A percentile compares a stretch with the other conserved stretches of the same genome.
phyloP scores from a whole-genome alignment of 192 early-diverging fungal genomes.

The Coemansia reversa region DNA sequence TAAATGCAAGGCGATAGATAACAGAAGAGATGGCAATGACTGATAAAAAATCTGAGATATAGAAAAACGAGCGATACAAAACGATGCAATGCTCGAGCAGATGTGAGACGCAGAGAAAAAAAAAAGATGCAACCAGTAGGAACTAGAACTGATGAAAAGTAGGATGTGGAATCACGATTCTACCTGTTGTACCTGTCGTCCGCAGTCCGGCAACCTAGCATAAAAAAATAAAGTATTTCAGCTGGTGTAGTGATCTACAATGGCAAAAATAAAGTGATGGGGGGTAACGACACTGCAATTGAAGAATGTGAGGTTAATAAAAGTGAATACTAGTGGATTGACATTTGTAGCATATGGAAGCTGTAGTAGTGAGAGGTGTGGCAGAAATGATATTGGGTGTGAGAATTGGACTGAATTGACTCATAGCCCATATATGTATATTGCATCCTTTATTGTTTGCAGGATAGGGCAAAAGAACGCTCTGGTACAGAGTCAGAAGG shows the following conservation, averaged over 20 bases:
- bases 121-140: not conserved
- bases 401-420: not conserved
- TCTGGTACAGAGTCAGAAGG: constrained; percentile 10
- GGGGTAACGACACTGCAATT: constrained; percentile 2
- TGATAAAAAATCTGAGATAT: not conserved
- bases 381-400: constrained; percentile 1
- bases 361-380: not conserved
- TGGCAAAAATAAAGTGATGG: not conserved
- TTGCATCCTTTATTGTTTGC: not conserved
- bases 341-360: constrained; percentile 11
- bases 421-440: not conserved
- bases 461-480: constrained; percentile 8
- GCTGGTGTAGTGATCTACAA: not conserved
- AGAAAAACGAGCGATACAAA: not conserved
- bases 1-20: not conserved
- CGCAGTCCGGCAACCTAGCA: not conserved
- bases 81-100: not conserved
- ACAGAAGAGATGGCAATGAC: not conserved
- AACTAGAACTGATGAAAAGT: not conserved
- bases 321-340: constrained; percentile 5
- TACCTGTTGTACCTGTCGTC: not conserved
- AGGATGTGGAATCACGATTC: not conserved
- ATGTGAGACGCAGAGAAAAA: not conserved
- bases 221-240: not conserved
- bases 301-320: constrained; percentile 9